Evolutionary conservation across 768 basidiomycete genomes (phyloP).

Genomic region (Hericium rajendrae): DNA sequence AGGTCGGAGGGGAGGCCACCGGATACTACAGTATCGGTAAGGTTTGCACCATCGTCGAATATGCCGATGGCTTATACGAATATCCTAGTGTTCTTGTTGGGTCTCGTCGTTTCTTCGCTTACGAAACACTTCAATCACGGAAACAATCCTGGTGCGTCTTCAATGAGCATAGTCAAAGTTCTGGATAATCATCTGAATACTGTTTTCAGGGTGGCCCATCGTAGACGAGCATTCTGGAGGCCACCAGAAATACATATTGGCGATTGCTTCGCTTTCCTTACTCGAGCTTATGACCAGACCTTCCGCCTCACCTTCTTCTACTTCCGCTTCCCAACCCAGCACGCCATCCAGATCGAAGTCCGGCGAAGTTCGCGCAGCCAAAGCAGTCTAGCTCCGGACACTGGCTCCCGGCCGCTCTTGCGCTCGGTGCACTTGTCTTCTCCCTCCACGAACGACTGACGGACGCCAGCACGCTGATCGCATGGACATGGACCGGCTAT

Average conservation of each 20-base stretch:
- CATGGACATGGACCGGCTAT: constrained; percentile 91
- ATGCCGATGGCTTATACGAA: not conserved
- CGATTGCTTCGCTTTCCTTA: constrained; percentile 47
- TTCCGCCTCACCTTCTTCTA: constrained; percentile 13
- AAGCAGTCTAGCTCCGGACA: not conserved
- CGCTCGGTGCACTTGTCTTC: constrained; percentile 63
- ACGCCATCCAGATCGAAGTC: not conserved
- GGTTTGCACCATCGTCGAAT: not conserved
- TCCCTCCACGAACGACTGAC: constrained; percentile 62
- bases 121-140: constrained; percentile 72
- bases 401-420: constrained; percentile 37
- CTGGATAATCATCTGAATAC: not conserved
- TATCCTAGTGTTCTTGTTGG: constrained; percentile 49
- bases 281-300: constrained; percentile 43
- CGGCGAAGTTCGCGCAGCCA: not conserved
- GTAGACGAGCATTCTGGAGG: constrained; percentile 56
- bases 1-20: not conserved
- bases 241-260: constrained; percentile 59
- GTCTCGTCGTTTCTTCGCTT: constrained; percentile 55
- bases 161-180: not conserved
- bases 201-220: constrained; percentile 63
- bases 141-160: constrained; percentile 59
- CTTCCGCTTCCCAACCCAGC: not conserved
- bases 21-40: constrained; percentile 10
- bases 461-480: constrained; percentile 69